A percentile compares a stretch with the other conserved stretches of the same genome.
Conservation (phyloP, 176 grass and related monocot genomes). For the Hordeum vulgare region DNA sequence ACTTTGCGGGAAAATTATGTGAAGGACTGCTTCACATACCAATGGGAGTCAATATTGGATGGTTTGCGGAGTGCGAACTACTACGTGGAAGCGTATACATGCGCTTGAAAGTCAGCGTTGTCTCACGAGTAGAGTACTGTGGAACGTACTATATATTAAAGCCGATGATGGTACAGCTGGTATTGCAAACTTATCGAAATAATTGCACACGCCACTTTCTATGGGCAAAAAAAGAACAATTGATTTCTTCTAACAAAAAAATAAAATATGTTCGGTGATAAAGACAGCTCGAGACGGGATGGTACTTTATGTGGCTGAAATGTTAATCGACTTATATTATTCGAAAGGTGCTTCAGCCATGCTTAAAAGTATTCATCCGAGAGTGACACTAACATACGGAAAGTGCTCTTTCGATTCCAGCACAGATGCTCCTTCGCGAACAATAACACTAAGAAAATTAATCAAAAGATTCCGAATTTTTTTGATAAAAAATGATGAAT, state of each 20-base stretch:
- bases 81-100: too few relatives aligned
- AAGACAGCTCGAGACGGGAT: not conserved
- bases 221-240: not conserved
- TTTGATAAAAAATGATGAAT: too few relatives aligned
- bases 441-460: too few relatives aligned
- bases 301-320: not conserved
- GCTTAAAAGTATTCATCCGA: not conserved
- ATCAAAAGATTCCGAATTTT: too few relatives aligned
- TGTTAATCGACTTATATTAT: not conserved
- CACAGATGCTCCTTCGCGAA: too few relatives aligned
- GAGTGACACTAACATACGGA: not conserved
- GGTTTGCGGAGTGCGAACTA: too few relatives aligned
- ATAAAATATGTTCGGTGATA: not conserved
- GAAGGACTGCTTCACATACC: too few relatives aligned
- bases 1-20: too few relatives aligned
- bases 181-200: not conserved
- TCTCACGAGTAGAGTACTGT: not conserved
- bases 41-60: too few relatives aligned
- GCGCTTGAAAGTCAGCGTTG: not conserved
- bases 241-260: not conserved
- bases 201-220: not conserved
- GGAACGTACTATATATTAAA: not conserved
- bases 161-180: not conserved
- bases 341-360: not conserved
- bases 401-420: too few relatives aligned